Base-by-base conservation (phyloP, 2,329 filamentous ascomycete species). In the Passalora sequoiae region DNA sequence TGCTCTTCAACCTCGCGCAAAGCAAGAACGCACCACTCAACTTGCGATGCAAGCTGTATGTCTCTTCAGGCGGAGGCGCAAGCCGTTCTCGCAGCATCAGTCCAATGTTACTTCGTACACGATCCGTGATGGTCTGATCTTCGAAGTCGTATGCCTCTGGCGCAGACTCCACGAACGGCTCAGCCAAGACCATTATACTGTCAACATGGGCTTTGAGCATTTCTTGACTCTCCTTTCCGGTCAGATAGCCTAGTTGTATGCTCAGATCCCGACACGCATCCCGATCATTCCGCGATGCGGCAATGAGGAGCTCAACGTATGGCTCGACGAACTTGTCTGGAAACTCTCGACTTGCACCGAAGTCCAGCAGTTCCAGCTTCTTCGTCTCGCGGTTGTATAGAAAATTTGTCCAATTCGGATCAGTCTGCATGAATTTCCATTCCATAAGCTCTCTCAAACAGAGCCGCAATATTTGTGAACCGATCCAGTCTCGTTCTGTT, bases 331-430 rank as follows among this genome's bases (percentile, higher is more conserved):
- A 98, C 10, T 77, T 70, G 28, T 79, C 75, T 0, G 89, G 88
- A 62, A 83, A 98, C 54, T 89, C 91, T 57, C 92, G 77, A 15
- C 84, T 89, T 25, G 92, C 92, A 46, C 92, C 92, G 66, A 98
- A 98, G 67, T 98, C 94, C 40, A 98, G 81, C 1, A 98, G 78
- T 66, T 95, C 89, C 10, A 98, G 81, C 60, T 81, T 84, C 43
- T 57, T 49, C 3, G 75, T 80, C 15, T 71, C 57, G 1, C 80
- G 71, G 58, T 97, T 92, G 73, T 88, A 98, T 15, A 97, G 75
- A 66, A 98, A 98, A 67, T 98, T 98, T 24, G 91, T 97, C 92
- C 92, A 98, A 72, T 98, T 98, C 29, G 92, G 92, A 62, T 98
- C 92, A 4, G 92, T 98, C 69, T 98, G 92, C 92, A 98, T 98